Evolutionary conservation across 2,329 filamentous ascomycete species (phyloP), one percentile per base, ranked within the genome.

Genomic region (Monilinia vaccinii-corymbosi): DNA sequence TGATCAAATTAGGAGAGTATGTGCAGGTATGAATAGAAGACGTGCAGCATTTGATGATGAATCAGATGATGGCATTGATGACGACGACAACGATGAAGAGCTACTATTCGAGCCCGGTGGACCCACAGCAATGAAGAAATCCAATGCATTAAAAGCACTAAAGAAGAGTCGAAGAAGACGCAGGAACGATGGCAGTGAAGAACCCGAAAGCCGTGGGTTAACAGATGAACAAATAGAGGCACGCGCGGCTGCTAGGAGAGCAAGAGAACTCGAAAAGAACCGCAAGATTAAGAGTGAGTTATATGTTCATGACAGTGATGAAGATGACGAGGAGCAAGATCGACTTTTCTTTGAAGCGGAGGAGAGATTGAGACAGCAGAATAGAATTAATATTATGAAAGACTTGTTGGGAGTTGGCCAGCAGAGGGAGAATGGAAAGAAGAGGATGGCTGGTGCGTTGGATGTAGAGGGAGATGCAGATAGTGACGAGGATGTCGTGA

Each of bases 291-390:
- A 97, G 78, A 95, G 89, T 68, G 85, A 86, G 28, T 75, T 93
- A 44, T 93, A 85, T 68, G 88, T 99, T 55, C 83, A 87, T 61
- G 85, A 87, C 42, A 91, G 88, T 66, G 94, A 97, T 71, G 94
- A 97, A 57, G 91, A 96, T 66, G 91, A 96, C 69, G 84, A 81
- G 38, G 90, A 91, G 50, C 82, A 83, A 60, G 83, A 89, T 73
- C 77, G 71, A 25, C 84, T 82, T 23, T 97, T 97, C 74, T 97
- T 93, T 73, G 84, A 81, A 2, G 79, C 82, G 18, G 92, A 97
- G 74, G 84, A 86, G 72, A 76, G 80, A 64, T 78, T 87, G 62
- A 78, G 88, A 52, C 79, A 83, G 64, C 80, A 80, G 55, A 60
- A 62, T 7, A 72, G 70, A 11, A 63, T 67, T 25, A 40, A 58